Base-by-base conservation (phyloP, 106 monocot genomes). In the Apostasia shenzhenica region DNA sequence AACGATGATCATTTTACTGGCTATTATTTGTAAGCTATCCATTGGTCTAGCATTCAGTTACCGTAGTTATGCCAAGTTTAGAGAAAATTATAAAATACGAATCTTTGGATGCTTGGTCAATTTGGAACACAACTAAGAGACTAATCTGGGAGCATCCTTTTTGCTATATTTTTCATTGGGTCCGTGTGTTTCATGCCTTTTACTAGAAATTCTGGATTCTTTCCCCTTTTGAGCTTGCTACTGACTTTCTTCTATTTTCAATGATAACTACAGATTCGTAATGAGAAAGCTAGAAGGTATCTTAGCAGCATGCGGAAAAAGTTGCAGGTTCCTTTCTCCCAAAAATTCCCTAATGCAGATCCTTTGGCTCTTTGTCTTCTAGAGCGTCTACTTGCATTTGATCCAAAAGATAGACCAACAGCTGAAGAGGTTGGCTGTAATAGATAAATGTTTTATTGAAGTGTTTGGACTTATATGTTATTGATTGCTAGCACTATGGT, bases 201-300 rank as follows among this genome's bases (percentile, higher is more conserved):
- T 37, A 41, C 41, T 39, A 7, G 2, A 40, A 39, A 41, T 2
- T 51, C 4, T 59, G 59, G 37, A 41, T 59, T 59, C 42, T 11
- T 45, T 26, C 26, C 26, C 26, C 26, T 26, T 26, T 26, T 26
- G 26, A 26, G 42, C 3, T 40, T 2, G 62, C 45, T n/a, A 1
- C 62, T 62, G 45, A 62, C 12, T 12, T 1, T 62, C 45, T 62
- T 13, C 40, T 10, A 43, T 7, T 59, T 45, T 5, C 8, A 4
- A 60, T 41, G 5, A 42, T 41, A 41, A 45, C 46, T 72, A 46
- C 72, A 78, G 78, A 72, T 78, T 45, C 66, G 72, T 13, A 78
- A 78, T 72, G 78, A 78, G 50, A 78, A 78, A 44, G 78, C 78
- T 44, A 78, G 67, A 67, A 72, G 78, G 13, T 78, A 78, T 59